phyloP scores from a whole-genome alignment of 805 yeast species.

The Wickerhamiella domercqiae region DNA sequence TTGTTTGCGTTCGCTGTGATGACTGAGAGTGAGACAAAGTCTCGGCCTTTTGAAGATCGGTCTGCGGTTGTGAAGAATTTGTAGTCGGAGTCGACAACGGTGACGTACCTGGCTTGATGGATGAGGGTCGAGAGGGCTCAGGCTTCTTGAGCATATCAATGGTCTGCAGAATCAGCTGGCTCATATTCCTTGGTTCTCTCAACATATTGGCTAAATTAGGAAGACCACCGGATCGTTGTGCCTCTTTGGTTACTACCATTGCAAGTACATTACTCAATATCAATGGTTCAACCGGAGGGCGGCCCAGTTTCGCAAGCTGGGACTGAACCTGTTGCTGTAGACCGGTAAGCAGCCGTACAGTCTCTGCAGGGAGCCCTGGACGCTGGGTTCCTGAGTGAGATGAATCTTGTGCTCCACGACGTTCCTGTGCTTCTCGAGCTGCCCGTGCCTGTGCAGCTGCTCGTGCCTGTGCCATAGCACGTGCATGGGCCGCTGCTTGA shows the following conservation, averaged over 20 bases:
- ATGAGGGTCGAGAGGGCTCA: too few relatives aligned
- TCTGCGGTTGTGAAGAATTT: too few relatives aligned
- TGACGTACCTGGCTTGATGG: too few relatives aligned
- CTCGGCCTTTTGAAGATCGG: too few relatives aligned
- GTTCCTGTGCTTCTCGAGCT: slow-evolving; percentile 13
- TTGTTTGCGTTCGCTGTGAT: too few relatives aligned
- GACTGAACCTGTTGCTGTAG: slow-evolving; percentile 74
- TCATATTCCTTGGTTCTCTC: slow-evolving; percentile 9
- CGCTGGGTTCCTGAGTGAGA: background rate
- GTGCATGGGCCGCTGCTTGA: slow-evolving; percentile 18
- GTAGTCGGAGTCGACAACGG: too few relatives aligned
- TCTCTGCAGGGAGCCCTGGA: slow-evolving; percentile 34
- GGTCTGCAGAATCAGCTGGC: slow-evolving; percentile 10
- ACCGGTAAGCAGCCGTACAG: slow-evolving; percentile 62
- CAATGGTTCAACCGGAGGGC: slow-evolving; percentile 51
- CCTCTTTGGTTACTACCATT: slow-evolving; percentile 82
- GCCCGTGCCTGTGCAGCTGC: slow-evolving; percentile 16
- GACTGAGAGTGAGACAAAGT: too few relatives aligned
- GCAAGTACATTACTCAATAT: slow-evolving; percentile 83
- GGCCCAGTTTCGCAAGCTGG: slow-evolving; percentile 68
- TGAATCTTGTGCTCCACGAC: slow-evolving; percentile 12
- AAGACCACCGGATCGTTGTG: slow-evolving; percentile 39
- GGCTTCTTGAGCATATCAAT: slow-evolving; percentile 8
- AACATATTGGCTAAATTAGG: slow-evolving; percentile 14
- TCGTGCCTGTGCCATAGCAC: slow-evolving; percentile 12